phyloP scores from a whole-genome alignment of 2,329 filamentous ascomycete genomes.

The Onygena corvina region DNA sequence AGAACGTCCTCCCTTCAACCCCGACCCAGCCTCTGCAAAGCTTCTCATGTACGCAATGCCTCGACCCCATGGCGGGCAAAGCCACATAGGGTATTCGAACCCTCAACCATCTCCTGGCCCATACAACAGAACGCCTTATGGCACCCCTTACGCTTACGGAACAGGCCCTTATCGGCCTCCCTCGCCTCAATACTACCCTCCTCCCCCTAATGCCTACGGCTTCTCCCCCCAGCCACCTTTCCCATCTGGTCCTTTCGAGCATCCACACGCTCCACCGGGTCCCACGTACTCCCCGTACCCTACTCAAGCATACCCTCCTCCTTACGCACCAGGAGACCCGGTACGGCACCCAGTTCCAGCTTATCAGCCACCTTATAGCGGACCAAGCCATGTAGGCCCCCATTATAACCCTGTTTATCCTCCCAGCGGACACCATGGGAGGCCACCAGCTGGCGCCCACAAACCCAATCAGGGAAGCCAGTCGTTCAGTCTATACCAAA shows the following conservation, averaged over 20 bases:
- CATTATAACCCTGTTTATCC: conserved; percentile 12
- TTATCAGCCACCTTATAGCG: conserved; percentile 13
- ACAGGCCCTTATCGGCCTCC: conserved; percentile 24
- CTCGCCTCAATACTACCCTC: conserved; percentile 22
- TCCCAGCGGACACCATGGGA: conserved; percentile 6
- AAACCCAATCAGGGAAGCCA: conserved; percentile 18
- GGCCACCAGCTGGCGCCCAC: conserved; percentile 11
- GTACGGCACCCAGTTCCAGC: conserved; percentile 15
- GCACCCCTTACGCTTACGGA: conserved; percentile 23
- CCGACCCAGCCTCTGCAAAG: conserved; percentile 42
- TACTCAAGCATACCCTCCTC: conserved; percentile 17
- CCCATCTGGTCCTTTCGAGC: conserved; percentile 15
- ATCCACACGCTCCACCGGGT: conserved; percentile 14
- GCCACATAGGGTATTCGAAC: conserved; percentile 13
- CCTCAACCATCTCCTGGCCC: conserved; percentile 20
- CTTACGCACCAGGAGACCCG: conserved; percentile 16
- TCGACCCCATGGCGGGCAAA: conserved; percentile 18
- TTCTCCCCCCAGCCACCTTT: conserved; percentile 17
- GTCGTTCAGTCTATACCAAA: conserved; percentile 35
- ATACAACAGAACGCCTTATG: conserved; percentile 24
- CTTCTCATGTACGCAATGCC: conserved; percentile 27
- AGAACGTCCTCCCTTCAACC: conserved; percentile 57
- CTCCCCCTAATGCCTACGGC: conserved; percentile 16
- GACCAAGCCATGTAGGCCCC: conserved; percentile 15
- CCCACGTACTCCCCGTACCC: conserved; percentile 19